phyloP scores from a whole-genome alignment of 179 eudicot genomes.

The Gypsophila paniculata region DNA sequence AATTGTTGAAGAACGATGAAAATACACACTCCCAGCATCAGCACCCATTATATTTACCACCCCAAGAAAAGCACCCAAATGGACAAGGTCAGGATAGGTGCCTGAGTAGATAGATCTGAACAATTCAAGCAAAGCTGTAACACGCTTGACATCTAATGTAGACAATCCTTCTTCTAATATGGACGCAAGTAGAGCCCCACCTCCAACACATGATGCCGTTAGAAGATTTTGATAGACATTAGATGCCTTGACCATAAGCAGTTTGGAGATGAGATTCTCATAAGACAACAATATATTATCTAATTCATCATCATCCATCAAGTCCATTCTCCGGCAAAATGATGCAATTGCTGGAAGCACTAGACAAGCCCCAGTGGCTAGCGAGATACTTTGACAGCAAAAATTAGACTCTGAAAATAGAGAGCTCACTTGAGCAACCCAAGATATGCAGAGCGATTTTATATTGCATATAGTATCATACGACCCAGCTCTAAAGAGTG shows the following conservation, averaged over 20 bases:
- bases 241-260: slow-evolving; percentile 41
- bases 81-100: slow-evolving; percentile 60
- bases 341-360: slow-evolving; percentile 62
- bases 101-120: slow-evolving; percentile 52
- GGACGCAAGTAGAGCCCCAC: slow-evolving; percentile 63
- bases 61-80: slow-evolving; percentile 92
- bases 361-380: slow-evolving; percentile 70
- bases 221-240: slow-evolving; percentile 57
- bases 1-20: slow-evolving; percentile 24
- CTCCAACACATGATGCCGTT: slow-evolving; percentile 81
- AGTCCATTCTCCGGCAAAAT: slow-evolving; percentile 70
- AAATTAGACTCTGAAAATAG: slow-evolving; percentile 24
- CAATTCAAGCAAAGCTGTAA: slow-evolving; percentile 45
- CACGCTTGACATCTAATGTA: slow-evolving; percentile 43
- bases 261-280: slow-evolving; percentile 55
- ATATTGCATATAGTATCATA: slow-evolving; percentile 57
- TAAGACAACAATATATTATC: slow-evolving; percentile 44
- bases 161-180: slow-evolving; percentile 66
- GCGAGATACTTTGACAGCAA: slow-evolving; percentile 24
- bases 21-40: slow-evolving; percentile 55
- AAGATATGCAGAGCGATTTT: slow-evolving; percentile 56
- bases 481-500: slow-evolving; percentile 74
- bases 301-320: slow-evolving; percentile 58
- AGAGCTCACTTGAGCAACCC: slow-evolving; percentile 43
- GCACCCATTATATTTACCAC: slow-evolving; percentile 85